These are phyloP conservation scores for Aspergillus egyptiacus DNA, from an alignment of 495 filamentous ascomycete genomes.

Conservation along the genomic window DNA sequence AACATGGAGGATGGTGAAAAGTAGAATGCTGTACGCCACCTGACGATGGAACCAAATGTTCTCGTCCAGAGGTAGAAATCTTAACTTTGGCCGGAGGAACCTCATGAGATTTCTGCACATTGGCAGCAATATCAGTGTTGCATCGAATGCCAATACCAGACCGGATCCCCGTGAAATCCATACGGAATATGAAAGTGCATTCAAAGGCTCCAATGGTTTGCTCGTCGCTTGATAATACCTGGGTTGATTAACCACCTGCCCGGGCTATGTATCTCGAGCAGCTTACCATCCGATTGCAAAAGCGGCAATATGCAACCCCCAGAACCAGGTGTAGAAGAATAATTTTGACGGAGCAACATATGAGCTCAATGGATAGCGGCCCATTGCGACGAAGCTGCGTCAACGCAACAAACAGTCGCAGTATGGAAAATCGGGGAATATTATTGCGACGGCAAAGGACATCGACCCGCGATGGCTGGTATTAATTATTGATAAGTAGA, in stretches of 20 bases:
- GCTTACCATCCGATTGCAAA: constrained; percentile 85
- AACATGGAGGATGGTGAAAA: constrained; percentile 76
- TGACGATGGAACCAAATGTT: constrained; percentile 96
- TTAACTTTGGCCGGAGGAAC: constrained; percentile 77
- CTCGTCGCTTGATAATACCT: constrained; percentile 76
- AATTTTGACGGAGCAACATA: constrained; percentile 63
- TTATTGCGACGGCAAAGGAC: constrained; percentile 4
- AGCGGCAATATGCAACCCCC: constrained; percentile 71
- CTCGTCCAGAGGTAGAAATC: constrained; percentile 88
- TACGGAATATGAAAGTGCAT: constrained; percentile 78
- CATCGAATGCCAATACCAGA: constrained; percentile 73
- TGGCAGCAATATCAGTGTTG: constrained; percentile 79
- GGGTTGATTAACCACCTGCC: constrained; percentile 15
- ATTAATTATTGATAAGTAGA: constrained; percentile 1
- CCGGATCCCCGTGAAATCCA: constrained; percentile 95
- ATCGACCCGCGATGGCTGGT: constrained; percentile 25
- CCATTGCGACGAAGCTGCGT: constrained; percentile 4
- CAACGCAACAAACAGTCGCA: neutral
- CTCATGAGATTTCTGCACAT: constrained; percentile 90
- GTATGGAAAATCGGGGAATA: constrained; percentile 6
- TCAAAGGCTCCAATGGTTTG: constrained; percentile 63
- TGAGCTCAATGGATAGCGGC: constrained; percentile 34
- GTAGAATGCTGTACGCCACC: constrained; percentile 78
- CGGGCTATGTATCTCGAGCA: constrained; percentile 6
- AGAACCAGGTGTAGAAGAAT: constrained; percentile 80